Conservation (phyloP, 2,329 filamentous ascomycete species). For the Hypoxylon sp. region DNA sequence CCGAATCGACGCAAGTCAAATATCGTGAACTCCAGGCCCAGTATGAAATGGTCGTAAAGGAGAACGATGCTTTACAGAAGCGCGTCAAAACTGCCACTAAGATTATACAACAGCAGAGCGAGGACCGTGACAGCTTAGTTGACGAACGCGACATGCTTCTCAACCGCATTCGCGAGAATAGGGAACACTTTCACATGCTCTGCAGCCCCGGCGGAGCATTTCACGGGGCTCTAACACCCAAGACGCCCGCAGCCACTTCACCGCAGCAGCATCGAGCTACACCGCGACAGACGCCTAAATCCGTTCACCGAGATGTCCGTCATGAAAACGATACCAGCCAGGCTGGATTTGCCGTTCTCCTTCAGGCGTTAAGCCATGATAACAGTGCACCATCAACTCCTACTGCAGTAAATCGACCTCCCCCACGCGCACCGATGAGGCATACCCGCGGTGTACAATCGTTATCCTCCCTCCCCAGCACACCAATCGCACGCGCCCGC, state of each 20-base stretch:
- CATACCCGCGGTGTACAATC: conserved; percentile 83
- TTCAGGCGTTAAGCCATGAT: conserved; percentile 83
- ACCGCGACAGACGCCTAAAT: conserved; percentile 61
- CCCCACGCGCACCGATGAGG: conserved; percentile 60
- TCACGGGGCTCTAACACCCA: conserved; percentile 68
- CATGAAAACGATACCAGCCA: conserved; percentile 62
- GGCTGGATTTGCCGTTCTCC: conserved; percentile 77
- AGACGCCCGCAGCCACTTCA: conserved; percentile 55
- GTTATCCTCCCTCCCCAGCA: conserved; percentile 83
- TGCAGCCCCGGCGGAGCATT: conserved; percentile 77
- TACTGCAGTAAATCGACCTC: conserved; percentile 55
- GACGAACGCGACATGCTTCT: conserved; percentile 82
- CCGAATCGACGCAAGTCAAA: conserved; percentile 62
- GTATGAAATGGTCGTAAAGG: conserved; percentile 71
- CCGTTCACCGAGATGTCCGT: conserved; percentile 48
- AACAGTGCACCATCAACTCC: conserved; percentile 80
- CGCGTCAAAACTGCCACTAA: conserved; percentile 78
- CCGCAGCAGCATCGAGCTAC: conserved; percentile 58
- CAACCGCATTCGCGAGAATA: conserved; percentile 86
- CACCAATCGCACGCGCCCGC: conserved; percentile 66
- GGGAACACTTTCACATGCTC: conserved; percentile 83
- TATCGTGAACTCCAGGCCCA: conserved; percentile 70
- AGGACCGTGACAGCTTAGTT: conserved; percentile 72
- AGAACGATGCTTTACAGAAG: conserved; percentile 69
- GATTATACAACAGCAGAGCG: conserved; percentile 79